Evolutionary conservation across 441 rosid genomes (phyloP), one percentile per base, ranked within the genome.

Genomic region (Sinapis alba): DNA sequence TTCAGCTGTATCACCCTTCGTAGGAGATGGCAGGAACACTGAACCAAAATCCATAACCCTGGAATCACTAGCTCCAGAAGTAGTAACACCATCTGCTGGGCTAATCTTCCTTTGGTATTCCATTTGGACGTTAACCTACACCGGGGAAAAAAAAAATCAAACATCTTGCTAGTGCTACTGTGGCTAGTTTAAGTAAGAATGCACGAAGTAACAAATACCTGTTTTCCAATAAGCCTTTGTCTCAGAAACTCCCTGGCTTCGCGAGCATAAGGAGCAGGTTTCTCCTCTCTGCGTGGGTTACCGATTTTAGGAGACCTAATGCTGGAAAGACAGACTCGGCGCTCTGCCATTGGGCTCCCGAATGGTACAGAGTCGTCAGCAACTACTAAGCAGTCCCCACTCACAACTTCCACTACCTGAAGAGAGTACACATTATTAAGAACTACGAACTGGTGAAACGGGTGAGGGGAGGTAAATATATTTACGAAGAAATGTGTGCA

Each of bases 371-470:
- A 83, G 77, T 96, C 99, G 84, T 96, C 97, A 19, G 98, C 98
- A 62, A 96, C 94, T 69, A 93, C 78, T 28, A 96, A 21, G 79
- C 97, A 93, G 82, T 96, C 99, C 23, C 98, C 99, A 75, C 99
- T 96, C 20, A 90, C 96, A 78, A 96, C 95, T 85, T 96, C 98
- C 73, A 93, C 96, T 21, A 96, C 99, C 99, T 96, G 84, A 58
- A 72, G 73, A 83, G 27, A 27, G 75, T 74, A 13, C 12, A 79
- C 28, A 20, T 28, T 47, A 56, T 62, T 68, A 19, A 62, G 66
- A 51, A 61, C 54, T 60, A 23, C 20, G 53, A 28, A 38, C 66
- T 47, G 28, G 11, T 45, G 71, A 81, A 51, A 63, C 47, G 27
- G 19, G 36, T n/a, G 68, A 13, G 3, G 67, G 0, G 43, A 62